Conservation (phyloP, 2,329 filamentous ascomycete species). For the Fonsecaea multimorphosa region DNA sequence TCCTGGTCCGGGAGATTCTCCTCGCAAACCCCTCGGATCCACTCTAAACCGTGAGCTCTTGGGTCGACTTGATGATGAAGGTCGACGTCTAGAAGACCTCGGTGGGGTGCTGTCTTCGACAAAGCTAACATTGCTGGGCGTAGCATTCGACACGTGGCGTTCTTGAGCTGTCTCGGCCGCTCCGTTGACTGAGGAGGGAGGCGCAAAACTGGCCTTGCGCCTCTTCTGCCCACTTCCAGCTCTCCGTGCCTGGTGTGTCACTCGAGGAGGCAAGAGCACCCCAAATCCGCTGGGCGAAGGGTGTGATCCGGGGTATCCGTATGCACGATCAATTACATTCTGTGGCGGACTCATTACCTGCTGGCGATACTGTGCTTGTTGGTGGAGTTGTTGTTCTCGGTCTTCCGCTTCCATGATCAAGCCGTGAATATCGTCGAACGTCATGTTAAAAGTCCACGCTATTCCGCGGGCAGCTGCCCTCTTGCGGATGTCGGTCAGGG, state of each 20-base stretch:
- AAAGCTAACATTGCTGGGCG: constrained; percentile 3
- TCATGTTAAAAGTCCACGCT: constrained; percentile 34
- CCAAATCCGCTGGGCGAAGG: constrained; percentile 23
- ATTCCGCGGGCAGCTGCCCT: constrained; percentile 22
- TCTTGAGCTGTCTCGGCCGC: background rate
- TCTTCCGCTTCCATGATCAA: constrained; percentile 26
- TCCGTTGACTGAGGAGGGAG: background rate
- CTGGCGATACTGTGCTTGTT: constrained; percentile 6
- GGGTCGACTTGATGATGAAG: constrained; percentile 23
- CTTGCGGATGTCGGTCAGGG: constrained; percentile 29
- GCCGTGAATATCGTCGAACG: constrained; percentile 29
- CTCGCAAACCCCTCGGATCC: constrained; percentile 31
- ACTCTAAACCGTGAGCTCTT: constrained; percentile 32
- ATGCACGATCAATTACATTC: background rate
- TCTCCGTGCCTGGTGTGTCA: background rate
- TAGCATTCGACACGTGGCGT: background rate
- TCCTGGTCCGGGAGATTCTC: constrained; percentile 33
- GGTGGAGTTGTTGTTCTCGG: constrained; percentile 11
- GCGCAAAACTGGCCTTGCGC: constrained; percentile 1
- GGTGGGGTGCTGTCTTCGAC: constrained; percentile 11
- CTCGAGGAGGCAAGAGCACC: constrained; percentile 19
- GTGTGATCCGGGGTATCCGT: constrained; percentile 2
- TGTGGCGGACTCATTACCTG: constrained; percentile 8
- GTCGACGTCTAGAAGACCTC: constrained; percentile 7
- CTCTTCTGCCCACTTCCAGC: background rate